Evolutionary conservation across 2,329 filamentous ascomycete species (phyloP), one percentile per base, ranked within the genome.

Genomic region (Sclerotiophoma versabilis): DNA sequence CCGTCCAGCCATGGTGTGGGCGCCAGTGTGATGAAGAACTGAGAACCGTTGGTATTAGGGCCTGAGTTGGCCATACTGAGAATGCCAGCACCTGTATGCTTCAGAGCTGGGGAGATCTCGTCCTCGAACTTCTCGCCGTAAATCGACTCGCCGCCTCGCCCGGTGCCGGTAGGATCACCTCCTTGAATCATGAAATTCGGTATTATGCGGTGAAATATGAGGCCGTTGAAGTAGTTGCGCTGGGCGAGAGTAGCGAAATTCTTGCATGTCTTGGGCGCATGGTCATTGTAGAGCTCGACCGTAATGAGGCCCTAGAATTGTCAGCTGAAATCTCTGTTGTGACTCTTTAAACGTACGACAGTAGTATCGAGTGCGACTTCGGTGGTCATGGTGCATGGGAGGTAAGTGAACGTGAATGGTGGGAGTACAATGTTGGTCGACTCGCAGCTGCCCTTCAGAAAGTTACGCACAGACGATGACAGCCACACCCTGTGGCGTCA

Each of bases 1-100:
- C 93, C 92, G 76, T 99, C 95, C 55, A 99, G 78, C 93, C 93
- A 98, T 0, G 95, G 95, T 14, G 95, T 93, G 4, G 93, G 93
- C 7, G 92, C 93, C 27, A 98, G 82, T 0, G 95, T 98, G 63
- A 99, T 87, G 74, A 98, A 98, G 77, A 98, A 99, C 77, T 98
- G 95, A 54, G 87, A 91, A 19, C 93, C 93, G 75, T 98, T 98
- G 29, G 93, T 96, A 75, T 98, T 87, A 8, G 91, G 91, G 0
- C 95, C 95, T 14, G 88, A 87, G 77, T 99, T 99, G 55, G 95
- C 95, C 95, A 99, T 99, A 77, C 88, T 92, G 66, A 99, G 79
- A n/a, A 98, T 83, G 1, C 93, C 93, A 4, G 93, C 93, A 30
- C 93, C 93, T 0, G 92, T 96, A 79, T 99, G 95, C 73, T 93